Percentiles rank a stretch among this genome's conserved stretches.
Evolutionary conservation across 148 eudicot species (phyloP).

Genomic region (Suaeda aralocaspica): DNA sequence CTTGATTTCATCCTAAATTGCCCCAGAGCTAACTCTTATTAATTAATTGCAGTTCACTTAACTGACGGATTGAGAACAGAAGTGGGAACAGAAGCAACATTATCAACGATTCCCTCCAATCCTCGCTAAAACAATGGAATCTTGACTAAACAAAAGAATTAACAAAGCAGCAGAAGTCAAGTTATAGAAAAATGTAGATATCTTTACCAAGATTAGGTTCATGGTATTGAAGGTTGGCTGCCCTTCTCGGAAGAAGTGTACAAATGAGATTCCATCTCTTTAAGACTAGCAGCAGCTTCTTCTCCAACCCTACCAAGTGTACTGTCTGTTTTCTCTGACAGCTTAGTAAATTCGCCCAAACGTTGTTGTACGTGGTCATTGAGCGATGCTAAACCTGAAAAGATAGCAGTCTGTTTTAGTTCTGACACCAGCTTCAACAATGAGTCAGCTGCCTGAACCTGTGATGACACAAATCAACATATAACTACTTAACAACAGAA

Average conservation of each 20-base stretch:
- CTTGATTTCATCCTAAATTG: too few relatives aligned
- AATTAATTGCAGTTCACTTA: too few relatives aligned
- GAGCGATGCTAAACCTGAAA: slow-evolving; percentile 87
- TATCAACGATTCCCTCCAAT: too few relatives aligned
- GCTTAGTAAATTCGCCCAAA: slow-evolving; percentile 52
- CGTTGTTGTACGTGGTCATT: slow-evolving; percentile 85
- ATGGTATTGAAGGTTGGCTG: slow-evolving; percentile 22
- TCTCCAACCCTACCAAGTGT: slow-evolving; percentile 66
- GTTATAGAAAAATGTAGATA: not conserved
- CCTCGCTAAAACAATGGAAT: too few relatives aligned
- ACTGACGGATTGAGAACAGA: too few relatives aligned
- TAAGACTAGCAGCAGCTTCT: slow-evolving; percentile 87
- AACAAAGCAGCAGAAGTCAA: not conserved
- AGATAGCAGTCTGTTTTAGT: slow-evolving; percentile 79
- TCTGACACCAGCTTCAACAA: slow-evolving; percentile 77
- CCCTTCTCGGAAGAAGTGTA: slow-evolving; percentile 60
- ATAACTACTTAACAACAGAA: not conserved
- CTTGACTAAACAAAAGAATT: too few relatives aligned
- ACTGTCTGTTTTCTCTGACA: slow-evolving; percentile 52
- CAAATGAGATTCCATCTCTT: slow-evolving; percentile 78
- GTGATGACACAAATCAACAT: slow-evolving; percentile 13
- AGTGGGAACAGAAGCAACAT: too few relatives aligned
- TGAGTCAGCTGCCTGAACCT: slow-evolving; percentile 93
- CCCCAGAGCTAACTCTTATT: too few relatives aligned
- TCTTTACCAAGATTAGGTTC: not conserved